phyloP scores from a whole-genome alignment of 306 rosid genomes.

The Malus sieversii region DNA sequence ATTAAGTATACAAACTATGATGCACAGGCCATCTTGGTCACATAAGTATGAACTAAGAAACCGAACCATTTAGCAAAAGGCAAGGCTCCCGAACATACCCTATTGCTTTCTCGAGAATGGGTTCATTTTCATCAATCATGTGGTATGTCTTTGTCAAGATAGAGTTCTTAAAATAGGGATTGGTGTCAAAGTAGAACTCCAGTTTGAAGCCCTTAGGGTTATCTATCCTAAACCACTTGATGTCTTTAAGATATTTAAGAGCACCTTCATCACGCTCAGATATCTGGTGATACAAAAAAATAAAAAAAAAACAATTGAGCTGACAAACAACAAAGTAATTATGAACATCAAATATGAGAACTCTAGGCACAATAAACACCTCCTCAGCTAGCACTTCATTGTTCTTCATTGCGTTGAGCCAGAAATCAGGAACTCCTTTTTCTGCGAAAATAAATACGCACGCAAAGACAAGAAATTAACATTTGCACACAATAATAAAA shows the following conservation, averaged over 20 bases:
- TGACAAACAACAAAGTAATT: neutral
- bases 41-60: neutral
- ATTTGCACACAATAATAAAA: neutral
- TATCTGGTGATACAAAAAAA: constrained; percentile 34
- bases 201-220: constrained; percentile 84
- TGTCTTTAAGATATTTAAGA: constrained; percentile 67
- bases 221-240: constrained; percentile 79
- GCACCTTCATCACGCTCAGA: constrained; percentile 93
- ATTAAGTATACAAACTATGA: neutral
- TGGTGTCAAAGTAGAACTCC: constrained; percentile 70
- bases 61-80: neutral
- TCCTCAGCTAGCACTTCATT: constrained; percentile 83
- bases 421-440: constrained; percentile 80
- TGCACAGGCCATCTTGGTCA: neutral
- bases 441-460: constrained; percentile 33
- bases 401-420: constrained; percentile 88
- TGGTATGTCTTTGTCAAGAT: constrained; percentile 79
- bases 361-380: constrained; percentile 33
- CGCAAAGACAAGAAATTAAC: neutral
- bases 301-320: neutral
- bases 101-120: constrained; percentile 79
- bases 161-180: constrained; percentile 66
- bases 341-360: neutral
- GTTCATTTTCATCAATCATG: constrained; percentile 91
- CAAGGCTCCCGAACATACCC: constrained; percentile 39